Base-by-base conservation (phyloP, 2,329 filamentous ascomycete species). In the Fonsecaea pedrosoi region DNA sequence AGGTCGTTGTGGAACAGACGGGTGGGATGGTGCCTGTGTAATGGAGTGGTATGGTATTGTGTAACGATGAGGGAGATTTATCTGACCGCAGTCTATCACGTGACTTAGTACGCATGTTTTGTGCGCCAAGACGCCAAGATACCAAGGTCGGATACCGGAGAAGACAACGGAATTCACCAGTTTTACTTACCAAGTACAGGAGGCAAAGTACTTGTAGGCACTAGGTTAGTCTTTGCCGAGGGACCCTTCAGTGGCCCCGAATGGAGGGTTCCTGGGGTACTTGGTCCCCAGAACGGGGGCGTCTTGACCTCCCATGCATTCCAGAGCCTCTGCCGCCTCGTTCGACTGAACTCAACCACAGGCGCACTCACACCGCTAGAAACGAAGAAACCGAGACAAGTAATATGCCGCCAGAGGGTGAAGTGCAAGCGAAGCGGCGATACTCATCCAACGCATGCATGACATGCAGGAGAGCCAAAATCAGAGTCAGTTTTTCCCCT, bases 401-500 rank as follows among this genome's bases (percentile, higher is more conserved):
- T 42, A n/a, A 42, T 18, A 42, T 42, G 40, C 15, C 40, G 15
- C 40, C 40, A n/a, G 40, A 42, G 18, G 40, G 40, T 54, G 50
- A 54, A 53, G 58, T 42, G n/a, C 37, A 60, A 40, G 42, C 32
- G 35, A 53, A 62, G 35, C 54, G 60, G 48, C 21, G 40, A 48
- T 64, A 64, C 38, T 59, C 54, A 2, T 64, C 62, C 15, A 57
- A 30, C 30, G 62, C 62, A 21, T 64, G 62, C 54, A 45, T 64
- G 34, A 42, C 40, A n/a, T 64, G 62, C 32, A 25, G 62, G 18
- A 55, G 45, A 30, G 54, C 54, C 34, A 64, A 64, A 37, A 42
- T 64, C 54, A 59, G 58, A 53, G 55, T 58, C 10, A 48, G 57
- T 21, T 13, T 13, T 32, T 32, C 37, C 4, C 10, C 18, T 32